Percentiles rank a stretch among this genome's conserved stretches.
phyloP scores from a whole-genome alignment of 2,329 filamentous ascomycete genomes.

The Blastomyces emzantsi region DNA sequence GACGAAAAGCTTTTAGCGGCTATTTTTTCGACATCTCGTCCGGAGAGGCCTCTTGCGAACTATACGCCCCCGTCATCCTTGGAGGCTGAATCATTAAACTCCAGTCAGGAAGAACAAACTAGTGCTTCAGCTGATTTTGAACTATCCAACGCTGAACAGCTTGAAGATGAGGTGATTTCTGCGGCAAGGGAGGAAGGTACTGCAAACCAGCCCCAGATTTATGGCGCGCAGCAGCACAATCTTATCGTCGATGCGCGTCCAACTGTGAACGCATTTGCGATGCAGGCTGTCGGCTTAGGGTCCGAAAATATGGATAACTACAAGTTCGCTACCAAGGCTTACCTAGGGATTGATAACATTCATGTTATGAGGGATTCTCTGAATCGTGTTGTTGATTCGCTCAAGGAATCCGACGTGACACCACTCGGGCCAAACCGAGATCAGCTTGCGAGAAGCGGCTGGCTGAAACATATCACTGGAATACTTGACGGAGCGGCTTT shows the following conservation, averaged over 20 bases:
- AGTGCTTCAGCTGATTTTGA: conserved; percentile 39
- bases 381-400: conserved; percentile 73
- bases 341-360: conserved; percentile 95
- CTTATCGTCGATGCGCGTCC: conserved; percentile 93
- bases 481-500: conserved; percentile 76
- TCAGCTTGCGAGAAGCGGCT: conserved; percentile 70
- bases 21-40: conserved; percentile 71
- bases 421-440: conserved; percentile 74
- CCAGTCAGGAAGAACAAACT: conserved; percentile 47
- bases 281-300: conserved; percentile 85
- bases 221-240: conserved; percentile 87
- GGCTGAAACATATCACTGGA: conserved; percentile 80
- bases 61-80: conserved; percentile 31
- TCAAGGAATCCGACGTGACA: conserved; percentile 88
- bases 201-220: conserved; percentile 57
- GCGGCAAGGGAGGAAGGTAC: conserved; percentile 49
- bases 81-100: conserved; percentile 36
- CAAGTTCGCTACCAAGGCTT: conserved; percentile 80
- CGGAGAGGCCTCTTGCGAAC: conserved; percentile 35
- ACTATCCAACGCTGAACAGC: conserved; percentile 53
- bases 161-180: conserved; percentile 60
- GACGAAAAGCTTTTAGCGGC: conserved; percentile 89
- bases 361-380: conserved; percentile 95
- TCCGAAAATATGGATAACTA: conserved; percentile 99
- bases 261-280: conserved; percentile 86